phyloP scores from a whole-genome alignment of 768 basidiomycete genomes.

The Boletus rubropictus region DNA sequence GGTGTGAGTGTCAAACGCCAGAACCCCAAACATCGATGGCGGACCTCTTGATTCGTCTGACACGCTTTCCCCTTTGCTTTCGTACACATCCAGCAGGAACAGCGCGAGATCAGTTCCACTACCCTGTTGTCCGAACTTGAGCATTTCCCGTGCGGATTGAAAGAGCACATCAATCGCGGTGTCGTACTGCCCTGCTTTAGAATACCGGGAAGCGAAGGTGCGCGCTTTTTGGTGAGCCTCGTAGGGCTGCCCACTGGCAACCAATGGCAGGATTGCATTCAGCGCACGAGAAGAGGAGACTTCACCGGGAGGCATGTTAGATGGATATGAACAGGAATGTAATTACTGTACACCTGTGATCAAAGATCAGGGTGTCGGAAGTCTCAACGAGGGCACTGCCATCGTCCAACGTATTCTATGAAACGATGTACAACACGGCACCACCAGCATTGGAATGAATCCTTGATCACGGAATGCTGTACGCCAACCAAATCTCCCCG shows the following conservation, averaged over 20 bases:
- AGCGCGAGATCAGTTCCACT: conserved; percentile 82
- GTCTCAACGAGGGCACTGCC: too few species aligned
- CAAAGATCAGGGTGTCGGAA: not conserved
- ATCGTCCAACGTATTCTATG: not conserved
- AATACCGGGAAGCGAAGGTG: conserved; percentile 86
- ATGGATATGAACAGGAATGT: conserved; percentile 3
- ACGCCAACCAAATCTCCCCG: conserved; percentile 72
- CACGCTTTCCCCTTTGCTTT: conserved; percentile 63
- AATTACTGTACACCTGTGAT: not conserved
- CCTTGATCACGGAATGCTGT: conserved; percentile 62
- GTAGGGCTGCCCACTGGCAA: conserved; percentile 67
- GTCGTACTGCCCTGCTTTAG: conserved; percentile 73
- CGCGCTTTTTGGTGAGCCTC: conserved; percentile 96
- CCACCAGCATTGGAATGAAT: not conserved
- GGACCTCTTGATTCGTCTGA: conserved; percentile 77
- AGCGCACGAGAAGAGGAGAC: conserved; percentile 58
- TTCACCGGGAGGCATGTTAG: conserved; percentile 23
- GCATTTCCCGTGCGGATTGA: conserved; percentile 78
- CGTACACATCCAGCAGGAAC: conserved; percentile 82
- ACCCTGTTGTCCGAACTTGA: conserved; percentile 84
- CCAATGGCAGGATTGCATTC: conserved; percentile 69
- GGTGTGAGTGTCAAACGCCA: not conserved
- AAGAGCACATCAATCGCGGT: conserved; percentile 92
- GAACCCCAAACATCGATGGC: conserved; percentile 16
- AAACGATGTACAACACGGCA: conserved; percentile 1